Conservation (phyloP, 805 yeast genomes). For the Teunomyces lycoperdinae region DNA sequence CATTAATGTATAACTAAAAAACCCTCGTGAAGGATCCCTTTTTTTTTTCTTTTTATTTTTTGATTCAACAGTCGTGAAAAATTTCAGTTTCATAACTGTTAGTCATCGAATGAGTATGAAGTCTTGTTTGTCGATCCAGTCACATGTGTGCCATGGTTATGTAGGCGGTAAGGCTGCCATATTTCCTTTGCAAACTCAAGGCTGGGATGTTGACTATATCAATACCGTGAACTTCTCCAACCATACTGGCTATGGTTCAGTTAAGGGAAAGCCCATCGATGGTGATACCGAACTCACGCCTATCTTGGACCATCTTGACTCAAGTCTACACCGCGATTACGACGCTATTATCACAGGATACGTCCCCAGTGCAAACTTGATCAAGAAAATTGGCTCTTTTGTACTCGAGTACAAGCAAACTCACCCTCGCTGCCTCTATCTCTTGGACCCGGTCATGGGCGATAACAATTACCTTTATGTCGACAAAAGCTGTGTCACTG, state of each 20-base stretch:
- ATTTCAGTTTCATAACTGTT: not conserved
- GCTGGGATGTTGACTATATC: slow-evolving; percentile 67
- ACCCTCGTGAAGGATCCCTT: not conserved
- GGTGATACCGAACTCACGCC: slow-evolving; percentile 4
- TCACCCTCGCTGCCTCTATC: slow-evolving; percentile 44
- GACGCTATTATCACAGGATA: slow-evolving; percentile 66
- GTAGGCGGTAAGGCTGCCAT: slow-evolving; percentile 69
- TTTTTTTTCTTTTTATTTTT: not conserved
- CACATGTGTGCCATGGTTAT: slow-evolving; percentile 72
- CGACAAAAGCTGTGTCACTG: slow-evolving; percentile 40
- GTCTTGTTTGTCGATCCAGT: slow-evolving; percentile 53
- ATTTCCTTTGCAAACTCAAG: slow-evolving; percentile 61
- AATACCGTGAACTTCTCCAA: slow-evolving; percentile 67
- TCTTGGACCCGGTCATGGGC: slow-evolving; percentile 79
- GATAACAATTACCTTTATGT: slow-evolving; percentile 74
- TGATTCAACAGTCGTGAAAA: not conserved
- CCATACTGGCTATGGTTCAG: slow-evolving; percentile 67
- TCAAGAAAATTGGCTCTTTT: slow-evolving; percentile 33
- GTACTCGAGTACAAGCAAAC: slow-evolving; percentile 33
- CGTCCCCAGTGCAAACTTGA: slow-evolving; percentile 54
- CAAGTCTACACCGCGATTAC: slow-evolving; percentile 29
- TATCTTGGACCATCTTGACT: slow-evolving; percentile 7
- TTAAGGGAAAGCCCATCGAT: slow-evolving; percentile 44
- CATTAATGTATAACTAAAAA: not conserved
- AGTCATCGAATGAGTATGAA: slow-evolving; percentile 10